Conservation (phyloP, 2,329 filamentous ascomycete species). For the Corynespora cassiicola region DNA sequence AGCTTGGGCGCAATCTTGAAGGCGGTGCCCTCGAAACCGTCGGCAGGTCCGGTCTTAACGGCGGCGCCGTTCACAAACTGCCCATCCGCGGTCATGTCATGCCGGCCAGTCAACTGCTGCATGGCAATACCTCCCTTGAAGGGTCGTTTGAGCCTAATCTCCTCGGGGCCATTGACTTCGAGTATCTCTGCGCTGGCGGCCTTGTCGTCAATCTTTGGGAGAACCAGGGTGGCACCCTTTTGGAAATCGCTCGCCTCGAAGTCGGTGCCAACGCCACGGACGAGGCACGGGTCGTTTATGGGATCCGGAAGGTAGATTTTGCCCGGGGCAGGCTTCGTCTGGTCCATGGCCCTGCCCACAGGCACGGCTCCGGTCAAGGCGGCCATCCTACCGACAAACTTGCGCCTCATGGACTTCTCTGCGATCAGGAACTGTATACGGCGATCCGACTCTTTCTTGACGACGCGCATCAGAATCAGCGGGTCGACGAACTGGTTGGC, state of each 20-base stretch:
- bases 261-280: constrained; percentile 81
- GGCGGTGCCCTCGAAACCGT: constrained; percentile 74
- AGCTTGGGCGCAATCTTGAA: constrained; percentile 93
- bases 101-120: constrained; percentile 80
- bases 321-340: constrained; percentile 79
- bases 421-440: constrained; percentile 93
- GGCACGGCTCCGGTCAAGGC: constrained; percentile 86
- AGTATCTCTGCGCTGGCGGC: constrained; percentile 85
- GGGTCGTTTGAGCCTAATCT: constrained; percentile 84
- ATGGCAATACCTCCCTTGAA: constrained; percentile 80
- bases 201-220: constrained; percentile 82
- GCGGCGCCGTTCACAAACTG: constrained; percentile 63
- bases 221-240: constrained; percentile 78
- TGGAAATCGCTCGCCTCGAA: constrained; percentile 67
- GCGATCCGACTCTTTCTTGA: constrained; percentile 84
- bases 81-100: constrained; percentile 72
- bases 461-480: constrained; percentile 87
- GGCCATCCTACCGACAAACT: constrained; percentile 87
- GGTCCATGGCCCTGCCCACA: constrained; percentile 91
- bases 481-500: constrained; percentile 98
- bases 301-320: constrained; percentile 90
- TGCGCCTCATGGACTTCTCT: constrained; percentile 90
- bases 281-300: constrained; percentile 78
- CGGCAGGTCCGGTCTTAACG: constrained; percentile 59
- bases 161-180: constrained; percentile 79